Conservation (phyloP, 768 basidiomycete species). For the Royoungia palumana region DNA sequence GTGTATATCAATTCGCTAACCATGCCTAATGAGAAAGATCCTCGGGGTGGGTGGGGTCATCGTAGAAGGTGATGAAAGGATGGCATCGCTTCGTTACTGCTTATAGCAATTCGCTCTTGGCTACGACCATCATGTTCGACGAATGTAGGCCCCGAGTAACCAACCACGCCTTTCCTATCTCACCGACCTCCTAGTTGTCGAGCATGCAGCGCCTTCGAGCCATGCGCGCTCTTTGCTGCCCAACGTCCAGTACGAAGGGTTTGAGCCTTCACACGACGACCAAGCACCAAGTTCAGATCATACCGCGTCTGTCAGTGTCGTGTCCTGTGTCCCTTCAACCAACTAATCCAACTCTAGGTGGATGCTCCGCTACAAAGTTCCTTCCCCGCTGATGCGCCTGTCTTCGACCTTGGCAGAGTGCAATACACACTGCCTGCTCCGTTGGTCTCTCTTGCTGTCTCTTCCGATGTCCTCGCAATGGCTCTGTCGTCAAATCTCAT, state of each 20-base stretch:
- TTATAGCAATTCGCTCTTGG: neutral
- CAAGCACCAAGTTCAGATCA: constrained; percentile 47
- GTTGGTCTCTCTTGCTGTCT: constrained; percentile 78
- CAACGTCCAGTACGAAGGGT: constrained; percentile 80
- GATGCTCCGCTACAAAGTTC: constrained; percentile 24
- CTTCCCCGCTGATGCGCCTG: constrained; percentile 44
- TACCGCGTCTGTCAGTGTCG: constrained; percentile 18
- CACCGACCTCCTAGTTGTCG: constrained; percentile 61
- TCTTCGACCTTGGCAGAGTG: constrained; percentile 84
- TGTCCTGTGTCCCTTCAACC: neutral
- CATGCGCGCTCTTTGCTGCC: constrained; percentile 43
- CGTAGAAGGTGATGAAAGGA: neutral
- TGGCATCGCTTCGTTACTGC: too few relatives aligned
- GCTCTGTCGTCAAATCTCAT: constrained; percentile 72
- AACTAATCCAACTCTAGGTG: constrained; percentile 26
- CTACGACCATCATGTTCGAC: constrained; percentile 52
- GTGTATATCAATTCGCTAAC: constrained; percentile 32
- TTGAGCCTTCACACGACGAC: constrained; percentile 64
- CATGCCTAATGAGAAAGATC: constrained; percentile 78
- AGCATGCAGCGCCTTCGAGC: constrained; percentile 64
- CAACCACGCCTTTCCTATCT: neutral
- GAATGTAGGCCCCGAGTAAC: constrained; percentile 47
- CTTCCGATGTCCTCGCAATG: constrained; percentile 86
- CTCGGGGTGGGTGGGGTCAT: constrained; percentile 61
- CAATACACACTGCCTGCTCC: constrained; percentile 86